phyloP scores from a whole-genome alignment of 352 stramenopile genomes.

The Globisporangium radiosum region DNA sequence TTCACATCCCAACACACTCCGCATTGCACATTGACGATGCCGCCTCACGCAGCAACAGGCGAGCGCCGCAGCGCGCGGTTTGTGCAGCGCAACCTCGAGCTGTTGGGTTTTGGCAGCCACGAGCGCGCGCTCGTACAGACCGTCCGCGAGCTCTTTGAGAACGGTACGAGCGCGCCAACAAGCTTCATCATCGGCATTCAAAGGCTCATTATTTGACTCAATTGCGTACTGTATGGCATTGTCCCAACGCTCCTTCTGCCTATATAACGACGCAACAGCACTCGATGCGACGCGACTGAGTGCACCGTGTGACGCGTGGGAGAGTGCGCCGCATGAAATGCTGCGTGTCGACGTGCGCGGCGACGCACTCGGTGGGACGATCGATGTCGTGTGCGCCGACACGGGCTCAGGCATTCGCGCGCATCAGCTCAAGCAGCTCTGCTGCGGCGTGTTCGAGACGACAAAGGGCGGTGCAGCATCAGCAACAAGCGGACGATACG shows the following conservation, averaged over 20 bases:
- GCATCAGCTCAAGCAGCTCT: conserved; percentile 59
- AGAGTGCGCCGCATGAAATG: conserved; percentile 23
- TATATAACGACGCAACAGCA: conserved; percentile 19
- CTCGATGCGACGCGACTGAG: conserved; percentile 47
- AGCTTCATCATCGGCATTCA: neutral
- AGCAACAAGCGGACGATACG: conserved; percentile 57
- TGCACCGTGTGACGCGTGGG: conserved; percentile 9
- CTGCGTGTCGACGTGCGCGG: conserved; percentile 40
- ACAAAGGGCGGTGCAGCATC: conserved; percentile 25
- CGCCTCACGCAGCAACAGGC: conserved; percentile 1
- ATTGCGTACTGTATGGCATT: neutral
- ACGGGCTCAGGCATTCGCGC: conserved; percentile 62
- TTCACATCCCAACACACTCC: neutral
- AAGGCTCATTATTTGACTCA: neutral
- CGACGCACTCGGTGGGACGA: conserved; percentile 16
- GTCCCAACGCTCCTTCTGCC: neutral
- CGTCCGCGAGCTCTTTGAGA: conserved; percentile 81
- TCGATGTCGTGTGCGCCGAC: conserved; percentile 74
- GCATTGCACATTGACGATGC: conserved; percentile 2
- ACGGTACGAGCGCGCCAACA: conserved; percentile 25
- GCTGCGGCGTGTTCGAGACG: conserved; percentile 64
- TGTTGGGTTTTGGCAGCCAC: conserved; percentile 62
- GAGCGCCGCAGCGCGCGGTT: conserved; percentile 37
- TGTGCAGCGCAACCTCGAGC: conserved; percentile 55
- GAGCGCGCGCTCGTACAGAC: conserved; percentile 62